A percentile compares a stretch with the other conserved stretches of the same genome.
phyloP scores from a whole-genome alignment of 2,329 filamentous ascomycete species.

The Clathrospora elynae region DNA sequence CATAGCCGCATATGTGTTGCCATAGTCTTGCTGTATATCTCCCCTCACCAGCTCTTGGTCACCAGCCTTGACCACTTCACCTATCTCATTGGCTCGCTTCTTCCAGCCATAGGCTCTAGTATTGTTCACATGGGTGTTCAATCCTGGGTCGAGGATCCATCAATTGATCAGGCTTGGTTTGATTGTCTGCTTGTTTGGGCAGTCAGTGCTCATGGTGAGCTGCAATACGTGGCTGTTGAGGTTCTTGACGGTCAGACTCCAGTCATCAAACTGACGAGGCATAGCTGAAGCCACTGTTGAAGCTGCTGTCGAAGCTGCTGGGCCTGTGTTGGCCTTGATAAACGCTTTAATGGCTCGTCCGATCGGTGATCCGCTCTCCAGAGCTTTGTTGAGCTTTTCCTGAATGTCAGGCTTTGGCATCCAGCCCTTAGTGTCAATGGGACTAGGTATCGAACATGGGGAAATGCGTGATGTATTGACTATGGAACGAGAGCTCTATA shows the following conservation, averaged over 20 bases:
- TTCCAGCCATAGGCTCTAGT: no score
- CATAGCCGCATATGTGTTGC: no score
- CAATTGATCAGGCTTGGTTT: slow-evolving; percentile 6
- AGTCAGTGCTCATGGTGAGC: slow-evolving; percentile 8
- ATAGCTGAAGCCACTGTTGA: neutral
- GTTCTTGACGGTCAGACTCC: slow-evolving; percentile 1
- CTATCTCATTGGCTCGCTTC: no score
- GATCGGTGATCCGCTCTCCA: slow-evolving; percentile 4
- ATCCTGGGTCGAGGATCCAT: slow-evolving; percentile 10
- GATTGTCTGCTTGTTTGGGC: slow-evolving; percentile 6
- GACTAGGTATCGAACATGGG: no score
- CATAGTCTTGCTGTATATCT: no score
- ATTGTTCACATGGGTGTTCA: slow-evolving; percentile 5
- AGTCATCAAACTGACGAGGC: slow-evolving; percentile 2
- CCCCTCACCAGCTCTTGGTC: no score
- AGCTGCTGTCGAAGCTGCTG: slow-evolving; percentile 2
- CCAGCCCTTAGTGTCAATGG: slow-evolving; percentile 5
- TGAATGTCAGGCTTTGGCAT: slow-evolving; percentile 7
- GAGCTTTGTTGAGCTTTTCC: slow-evolving; percentile 5
- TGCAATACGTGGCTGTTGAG: slow-evolving; percentile 3
- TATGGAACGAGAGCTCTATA: no score
- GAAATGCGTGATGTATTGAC: no score
- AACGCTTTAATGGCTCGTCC: slow-evolving; percentile 5
- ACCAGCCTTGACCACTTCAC: no score
- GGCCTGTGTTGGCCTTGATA: slow-evolving; percentile 1